Evolutionary conservation across 192 early-diverging fungal genomes (phyloP).

Genomic region (Podila minutissima): DNA sequence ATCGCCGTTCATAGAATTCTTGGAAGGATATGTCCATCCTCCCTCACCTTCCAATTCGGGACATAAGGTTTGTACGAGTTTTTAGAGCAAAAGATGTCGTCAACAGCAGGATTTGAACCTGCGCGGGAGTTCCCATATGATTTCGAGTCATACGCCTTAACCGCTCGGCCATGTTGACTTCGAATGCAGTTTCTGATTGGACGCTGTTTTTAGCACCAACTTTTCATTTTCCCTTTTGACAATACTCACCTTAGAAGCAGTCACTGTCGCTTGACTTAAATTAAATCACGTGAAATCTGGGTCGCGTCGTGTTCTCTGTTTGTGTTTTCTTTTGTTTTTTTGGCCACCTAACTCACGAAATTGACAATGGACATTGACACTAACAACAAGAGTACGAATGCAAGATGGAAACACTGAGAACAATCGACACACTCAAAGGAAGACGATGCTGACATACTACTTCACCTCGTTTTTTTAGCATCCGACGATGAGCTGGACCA

Average conservation of each 20-base stretch:
- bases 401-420: neutral
- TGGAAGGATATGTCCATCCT: neutral
- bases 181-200: neutral
- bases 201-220: no score
- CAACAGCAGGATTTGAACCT: conserved; percentile 67
- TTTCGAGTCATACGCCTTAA: conserved; percentile 66
- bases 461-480: neutral
- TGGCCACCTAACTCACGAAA: neutral
- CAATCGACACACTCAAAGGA: neutral
- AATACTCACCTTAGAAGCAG: no score
- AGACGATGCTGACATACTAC: neutral
- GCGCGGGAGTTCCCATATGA: conserved; percentile 61
- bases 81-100: conserved; percentile 26
- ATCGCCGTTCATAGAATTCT: no score
- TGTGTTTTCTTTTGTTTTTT: neutral
- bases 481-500: conserved; percentile 24
- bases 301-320: neutral
- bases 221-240: no score
- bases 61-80: no score
- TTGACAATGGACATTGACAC: conserved; percentile 3
- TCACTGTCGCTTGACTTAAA: no score
- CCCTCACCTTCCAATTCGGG: neutral
- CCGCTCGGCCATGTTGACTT: conserved; percentile 57
- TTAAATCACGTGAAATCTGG: neutral
- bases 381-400: neutral